phyloP scores from a whole-genome alignment of 257 asterid genomes.

The Leptodermis oblonga region DNA sequence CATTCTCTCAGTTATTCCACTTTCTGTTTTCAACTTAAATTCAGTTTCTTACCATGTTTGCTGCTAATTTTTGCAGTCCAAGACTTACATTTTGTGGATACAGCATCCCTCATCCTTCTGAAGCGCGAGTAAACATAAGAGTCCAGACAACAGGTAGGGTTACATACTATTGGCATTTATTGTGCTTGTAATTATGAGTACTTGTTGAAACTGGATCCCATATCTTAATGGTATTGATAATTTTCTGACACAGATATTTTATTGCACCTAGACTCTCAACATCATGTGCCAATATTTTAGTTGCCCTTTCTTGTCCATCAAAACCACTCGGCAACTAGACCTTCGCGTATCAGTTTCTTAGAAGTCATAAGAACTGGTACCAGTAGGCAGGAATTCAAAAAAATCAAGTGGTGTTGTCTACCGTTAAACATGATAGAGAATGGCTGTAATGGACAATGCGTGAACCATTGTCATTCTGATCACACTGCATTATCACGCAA shows the following conservation, averaged over 20 bases:
- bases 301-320: too few relatives aligned
- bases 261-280: not conserved
- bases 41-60: not conserved
- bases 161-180: not conserved
- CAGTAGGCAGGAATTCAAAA: not conserved
- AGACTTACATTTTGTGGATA: constrained; percentile 79
- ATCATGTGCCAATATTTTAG: too few relatives aligned
- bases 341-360: not conserved
- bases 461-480: not conserved
- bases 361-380: not conserved
- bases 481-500: not conserved
- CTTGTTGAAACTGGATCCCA: not conserved
- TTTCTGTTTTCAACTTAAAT: not conserved
- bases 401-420: not conserved
- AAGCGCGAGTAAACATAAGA: constrained; percentile 81
- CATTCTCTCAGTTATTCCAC: not conserved
- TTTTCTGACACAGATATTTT: not conserved
- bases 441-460: not conserved
- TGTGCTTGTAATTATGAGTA: not conserved
- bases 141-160: constrained; percentile 86
- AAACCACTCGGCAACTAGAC: too few relatives aligned
- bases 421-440: not conserved
- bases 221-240: not conserved
- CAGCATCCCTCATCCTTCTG: constrained; percentile 97
- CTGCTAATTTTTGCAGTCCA: constrained; percentile 51